Percentiles rank a stretch among this genome's conserved stretches.
phyloP scores from a whole-genome alignment of 108 stramenopile genomes.

The Cylindrotheca fusiformis region DNA sequence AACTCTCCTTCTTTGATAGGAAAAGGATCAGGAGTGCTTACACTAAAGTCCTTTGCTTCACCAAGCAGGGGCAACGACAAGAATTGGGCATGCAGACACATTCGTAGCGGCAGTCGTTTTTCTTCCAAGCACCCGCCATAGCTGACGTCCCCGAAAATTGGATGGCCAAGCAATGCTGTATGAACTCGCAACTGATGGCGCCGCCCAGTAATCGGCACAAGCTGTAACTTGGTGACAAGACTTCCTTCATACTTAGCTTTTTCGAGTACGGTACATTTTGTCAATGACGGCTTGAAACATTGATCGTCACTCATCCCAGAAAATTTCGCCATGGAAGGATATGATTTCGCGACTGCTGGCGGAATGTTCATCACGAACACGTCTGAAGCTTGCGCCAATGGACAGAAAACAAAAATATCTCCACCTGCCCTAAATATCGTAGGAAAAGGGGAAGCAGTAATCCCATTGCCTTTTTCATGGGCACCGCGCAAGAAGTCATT shows the following conservation, averaged over 20 bases:
- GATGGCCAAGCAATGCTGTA: conserved; percentile 72
- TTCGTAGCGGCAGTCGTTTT: conserved; percentile 37
- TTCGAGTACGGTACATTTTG: conserved; percentile 64
- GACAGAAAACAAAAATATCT: conserved; percentile 22
- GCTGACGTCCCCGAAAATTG: conserved; percentile 90
- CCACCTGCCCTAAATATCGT: conserved; percentile 29
- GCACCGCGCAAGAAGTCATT: conserved; percentile 29
- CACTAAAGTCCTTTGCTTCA: background rate
- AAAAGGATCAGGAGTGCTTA: conserved; percentile 11
- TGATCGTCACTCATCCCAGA: conserved; percentile 11
- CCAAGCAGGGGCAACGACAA: conserved; percentile 28
- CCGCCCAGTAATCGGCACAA: conserved; percentile 84
- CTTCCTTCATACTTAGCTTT: conserved; percentile 17
- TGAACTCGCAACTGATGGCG: conserved; percentile 94
- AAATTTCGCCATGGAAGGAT: conserved; percentile 5
- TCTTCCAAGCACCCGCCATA: conserved; percentile 39
- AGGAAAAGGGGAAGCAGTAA: conserved; percentile 11
- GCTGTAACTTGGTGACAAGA: conserved; percentile 74
- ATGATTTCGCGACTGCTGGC: conserved; percentile 16
- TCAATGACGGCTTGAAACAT: conserved; percentile 67
- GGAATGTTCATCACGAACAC: conserved; percentile 51
- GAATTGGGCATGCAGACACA: conserved; percentile 80
- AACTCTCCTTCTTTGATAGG: background rate
- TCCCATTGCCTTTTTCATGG: conserved; percentile 8
- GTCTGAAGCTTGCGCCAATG: conserved; percentile 51